phyloP scores from a whole-genome alignment of 1,284 basidiomycete species.

The Cystobasidium sp. region DNA sequence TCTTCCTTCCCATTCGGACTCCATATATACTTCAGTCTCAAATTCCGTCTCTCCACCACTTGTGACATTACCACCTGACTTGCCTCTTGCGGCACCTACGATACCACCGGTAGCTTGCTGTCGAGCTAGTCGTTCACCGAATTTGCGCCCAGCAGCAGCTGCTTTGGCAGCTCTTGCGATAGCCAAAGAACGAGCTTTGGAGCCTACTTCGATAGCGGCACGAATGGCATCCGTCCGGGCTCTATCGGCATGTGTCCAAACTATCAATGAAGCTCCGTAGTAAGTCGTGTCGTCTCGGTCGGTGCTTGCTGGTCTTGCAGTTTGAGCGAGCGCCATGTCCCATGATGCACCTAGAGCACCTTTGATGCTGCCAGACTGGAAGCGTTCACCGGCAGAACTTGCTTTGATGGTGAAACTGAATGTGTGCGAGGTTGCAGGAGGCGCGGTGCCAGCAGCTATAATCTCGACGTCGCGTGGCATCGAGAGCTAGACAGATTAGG shows the following conservation, averaged over 20 bases:
- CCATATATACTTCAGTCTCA: constrained; percentile 46
- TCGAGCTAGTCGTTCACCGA: constrained; percentile 44
- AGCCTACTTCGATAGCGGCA: constrained; percentile 40
- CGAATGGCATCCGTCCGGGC: constrained; percentile 65
- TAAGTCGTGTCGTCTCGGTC: constrained; percentile 63
- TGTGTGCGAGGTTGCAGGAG: constrained; percentile 86
- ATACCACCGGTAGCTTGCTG: constrained; percentile 12
- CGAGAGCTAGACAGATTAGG: constrained; percentile 64
- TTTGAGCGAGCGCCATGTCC: constrained; percentile 55
- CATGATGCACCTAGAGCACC: constrained; percentile 44
- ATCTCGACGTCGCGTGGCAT: constrained; percentile 93
- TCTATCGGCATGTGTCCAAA: constrained; percentile 90
- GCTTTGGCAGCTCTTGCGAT: constrained; percentile 50
- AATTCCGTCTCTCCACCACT: constrained; percentile 50
- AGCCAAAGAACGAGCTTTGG: constrained; percentile 39
- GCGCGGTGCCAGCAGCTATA: constrained; percentile 85
- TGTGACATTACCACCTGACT: constrained; percentile 47
- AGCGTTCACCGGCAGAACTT: constrained; percentile 44
- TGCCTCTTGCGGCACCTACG: not conserved
- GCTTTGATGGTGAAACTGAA: constrained; percentile 72
- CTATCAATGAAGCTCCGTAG: constrained; percentile 85
- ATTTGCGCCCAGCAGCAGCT: constrained; percentile 46
- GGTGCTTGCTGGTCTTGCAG: constrained; percentile 64
- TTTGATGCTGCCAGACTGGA: constrained; percentile 34
- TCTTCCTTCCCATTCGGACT: constrained; percentile 49